Evolutionary conservation across 2,329 filamentous ascomycete species (phyloP), one percentile per base, ranked within the genome.

Genomic region (Lachnellula arida): DNA sequence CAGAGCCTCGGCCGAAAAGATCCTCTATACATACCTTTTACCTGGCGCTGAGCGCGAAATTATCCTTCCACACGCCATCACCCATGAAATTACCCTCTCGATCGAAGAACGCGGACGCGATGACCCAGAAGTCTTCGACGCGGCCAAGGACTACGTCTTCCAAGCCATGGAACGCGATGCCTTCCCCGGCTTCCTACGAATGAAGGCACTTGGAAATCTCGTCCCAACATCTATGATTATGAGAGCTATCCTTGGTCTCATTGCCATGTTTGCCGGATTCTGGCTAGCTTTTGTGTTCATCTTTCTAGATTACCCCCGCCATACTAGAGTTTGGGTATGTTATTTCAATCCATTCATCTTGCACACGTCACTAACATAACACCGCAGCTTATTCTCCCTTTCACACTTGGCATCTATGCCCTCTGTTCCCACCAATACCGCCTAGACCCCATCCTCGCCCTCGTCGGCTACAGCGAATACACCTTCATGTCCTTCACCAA

Each of bases 121-220:
- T 67, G 94, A 99, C 70, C 94, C 94, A 0, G 94, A 99, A 72
- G 88, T 99, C 12, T 99, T 99, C 67, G 94, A 97, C 70, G 86
- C 90, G 19, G 94, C 94, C 53, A 99, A 99, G 77, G 94, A 99
- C 75, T 99, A 97, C 71, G 94, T 97, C 60, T 99, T 97, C 73
- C 95, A 99, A 74, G 95, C 95, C 35, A 99, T 99, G 94, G 95
- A 99, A 75, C 85, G 95, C 54, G 94, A 99, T 75, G 94, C 95
- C n/a, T 99, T 96, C 71, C 94, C 95, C 0, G 93, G 93, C 1
- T 99, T 99, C 74, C 79, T 99, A 57, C 84, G 93, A 69, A 90
- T 91, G 75, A 97, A 97, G 75, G 94, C 94, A 2, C 79, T 99
- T 23, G 95, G 95, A 58, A 99, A 99, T 68, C 81, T 99, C 14